A percentile compares a stretch with the other conserved stretches of the same genome.
These are phyloP conservation scores for Euphorbia schlechtendalii DNA, from an alignment of 441 rosid genomes.

Conservation along the genomic window DNA sequence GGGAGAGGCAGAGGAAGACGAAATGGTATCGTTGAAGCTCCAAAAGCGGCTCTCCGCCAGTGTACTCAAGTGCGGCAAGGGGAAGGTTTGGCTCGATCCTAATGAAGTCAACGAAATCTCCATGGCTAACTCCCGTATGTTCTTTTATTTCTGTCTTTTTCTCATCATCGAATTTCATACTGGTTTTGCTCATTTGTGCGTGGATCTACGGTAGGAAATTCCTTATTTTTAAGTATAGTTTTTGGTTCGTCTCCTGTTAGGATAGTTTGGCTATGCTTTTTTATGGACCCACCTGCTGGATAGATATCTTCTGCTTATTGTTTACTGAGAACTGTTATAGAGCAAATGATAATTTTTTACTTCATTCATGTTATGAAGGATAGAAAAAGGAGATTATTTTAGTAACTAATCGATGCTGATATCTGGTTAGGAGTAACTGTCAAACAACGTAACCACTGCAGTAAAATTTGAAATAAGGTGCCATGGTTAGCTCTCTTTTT, in stretches of 20 bases:
- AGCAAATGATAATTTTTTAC: neutral
- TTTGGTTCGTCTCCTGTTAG: neutral
- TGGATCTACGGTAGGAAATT: neutral
- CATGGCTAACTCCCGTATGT: slow-evolving; percentile 86
- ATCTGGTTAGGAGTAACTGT: neutral
- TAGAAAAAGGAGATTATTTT: neutral
- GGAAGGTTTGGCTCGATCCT: too few relatives aligned
- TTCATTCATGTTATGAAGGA: neutral
- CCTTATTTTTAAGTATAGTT: neutral
- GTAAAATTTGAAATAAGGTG: too few relatives aligned
- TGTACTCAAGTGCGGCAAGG: slow-evolving; percentile 82
- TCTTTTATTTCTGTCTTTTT: too few relatives aligned
- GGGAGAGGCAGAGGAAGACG: too few relatives aligned
- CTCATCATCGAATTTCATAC: neutral
- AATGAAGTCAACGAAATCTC: slow-evolving; percentile 78
- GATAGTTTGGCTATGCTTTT: neutral
- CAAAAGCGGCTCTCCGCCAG: slow-evolving; percentile 91
- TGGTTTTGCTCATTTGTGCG: neutral
- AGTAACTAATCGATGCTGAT: neutral
- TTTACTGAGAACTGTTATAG: neutral
- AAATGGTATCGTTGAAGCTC: slow-evolving; percentile 84
- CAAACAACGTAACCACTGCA: neutral
- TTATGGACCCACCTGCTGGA: neutral
- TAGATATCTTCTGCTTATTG: neutral
- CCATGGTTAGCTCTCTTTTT: too few relatives aligned